Evolutionary conservation across 2,329 filamentous ascomycete species (phyloP).

Genomic region (Periconia sp.): DNA sequence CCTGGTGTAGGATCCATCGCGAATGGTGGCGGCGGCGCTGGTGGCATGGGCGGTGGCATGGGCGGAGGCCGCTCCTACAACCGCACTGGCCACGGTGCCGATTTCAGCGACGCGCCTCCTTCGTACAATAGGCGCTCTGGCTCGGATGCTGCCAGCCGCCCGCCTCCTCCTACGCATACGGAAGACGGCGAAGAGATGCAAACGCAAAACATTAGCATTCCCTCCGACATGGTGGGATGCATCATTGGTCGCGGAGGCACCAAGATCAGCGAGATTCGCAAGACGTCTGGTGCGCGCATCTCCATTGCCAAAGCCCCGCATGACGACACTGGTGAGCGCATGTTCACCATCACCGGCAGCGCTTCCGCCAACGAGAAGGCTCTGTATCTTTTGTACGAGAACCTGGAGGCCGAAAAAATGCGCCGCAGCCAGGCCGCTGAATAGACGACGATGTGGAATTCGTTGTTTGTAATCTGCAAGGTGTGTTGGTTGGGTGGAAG

Average conservation of each 20-base stretch:
- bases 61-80: slow-evolving; percentile 71
- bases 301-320: slow-evolving; percentile 97
- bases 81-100: slow-evolving; percentile 92
- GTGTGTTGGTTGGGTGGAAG: slow-evolving; percentile 1
- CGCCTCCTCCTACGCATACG: slow-evolving; percentile 78
- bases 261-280: slow-evolving; percentile 99
- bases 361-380: slow-evolving; percentile 93
- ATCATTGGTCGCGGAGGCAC: slow-evolving; percentile 94
- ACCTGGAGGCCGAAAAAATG: slow-evolving; percentile 98
- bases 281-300: slow-evolving; percentile 93
- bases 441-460: slow-evolving; percentile 28
- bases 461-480: slow-evolving; percentile 2
- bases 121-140: slow-evolving; percentile 76
- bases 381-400: slow-evolving; percentile 95
- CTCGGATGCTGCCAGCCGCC: slow-evolving; percentile 76
- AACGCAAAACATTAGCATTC: slow-evolving; percentile 99
- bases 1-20: slow-evolving; percentile 55
- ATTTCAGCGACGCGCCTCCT: slow-evolving; percentile 84
- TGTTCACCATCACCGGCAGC: slow-evolving; percentile 99
- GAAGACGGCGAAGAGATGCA: slow-evolving; percentile 98
- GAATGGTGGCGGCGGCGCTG: slow-evolving; percentile 55
- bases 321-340: slow-evolving; percentile 95
- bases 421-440: slow-evolving; percentile 76
- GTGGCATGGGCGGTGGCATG: slow-evolving; percentile 51
- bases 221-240: slow-evolving; percentile 98